Evolutionary conservation across 1,284 basidiomycete species (phyloP), one percentile per base, ranked within the genome.

Genomic region (Austroboletus novae-zelandiae): DNA sequence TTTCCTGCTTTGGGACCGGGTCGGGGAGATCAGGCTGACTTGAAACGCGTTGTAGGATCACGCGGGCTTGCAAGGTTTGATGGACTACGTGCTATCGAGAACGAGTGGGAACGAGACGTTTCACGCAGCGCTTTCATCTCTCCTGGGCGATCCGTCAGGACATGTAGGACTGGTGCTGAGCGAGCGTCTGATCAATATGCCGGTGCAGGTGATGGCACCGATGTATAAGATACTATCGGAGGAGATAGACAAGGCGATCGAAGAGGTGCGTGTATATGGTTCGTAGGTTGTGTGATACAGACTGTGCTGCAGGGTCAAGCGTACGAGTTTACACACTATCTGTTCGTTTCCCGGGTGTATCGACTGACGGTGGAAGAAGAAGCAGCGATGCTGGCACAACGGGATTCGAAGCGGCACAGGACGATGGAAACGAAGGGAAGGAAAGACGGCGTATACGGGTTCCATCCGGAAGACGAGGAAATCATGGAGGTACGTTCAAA

Each of bases 161-260:
- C 83, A 88, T 53, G 79, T 94, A 45, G 94, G 91, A 0, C 76
- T 95, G 18, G 77, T 96, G 13, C 74, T 97, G 58, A 90, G 86
- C 52, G 91, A 96, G 64, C 79, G 94, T 2, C 74, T 97, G 50
- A 79, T 95, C 61, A 98, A 97, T 67, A 93, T 98, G 81, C 94
- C 94, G 0, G 84, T 92, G 5, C 90, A 96, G 59, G 81, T 94
- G 37, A 79, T 94, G 17, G 88, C 92, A 11, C 93, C 91, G 2
- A 87, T 95, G 83, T 96, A 94, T 69, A 77, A 78, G 47, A 92
- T 96, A 88, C 76, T 97, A 20, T 71, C 76, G 0, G 83, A 88
- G 42, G 94, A 98, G 65, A 74, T 95, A n/a, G 73, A 81, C 45
- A 81, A 74, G 71, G 88, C 87, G 2, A 68, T 79, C 34, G 75